phyloP scores from a whole-genome alignment of 2,329 filamentous ascomycete genomes.

The Rugonectria rugulosa region DNA sequence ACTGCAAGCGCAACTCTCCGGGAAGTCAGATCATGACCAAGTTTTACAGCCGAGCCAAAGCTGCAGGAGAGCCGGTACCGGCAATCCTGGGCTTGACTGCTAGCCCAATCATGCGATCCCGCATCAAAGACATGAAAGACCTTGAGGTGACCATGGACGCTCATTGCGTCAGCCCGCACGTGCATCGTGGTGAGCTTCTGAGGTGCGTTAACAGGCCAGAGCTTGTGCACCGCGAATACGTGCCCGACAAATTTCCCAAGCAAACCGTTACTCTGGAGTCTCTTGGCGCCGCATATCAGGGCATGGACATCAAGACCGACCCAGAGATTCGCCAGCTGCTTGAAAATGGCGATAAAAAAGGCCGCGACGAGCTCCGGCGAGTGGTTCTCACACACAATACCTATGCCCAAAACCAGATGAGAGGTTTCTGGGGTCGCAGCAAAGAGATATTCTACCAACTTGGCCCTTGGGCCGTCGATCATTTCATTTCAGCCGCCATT shows the following conservation, averaged over 20 bases:
- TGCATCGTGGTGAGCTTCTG: constrained; percentile 75
- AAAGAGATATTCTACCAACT: constrained; percentile 62
- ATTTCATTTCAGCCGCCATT: constrained; percentile 65
- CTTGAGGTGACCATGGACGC: constrained; percentile 77
- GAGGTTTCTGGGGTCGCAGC: constrained; percentile 59
- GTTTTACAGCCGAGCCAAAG: constrained; percentile 67
- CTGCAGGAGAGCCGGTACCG: constrained; percentile 56
- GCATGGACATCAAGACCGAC: constrained; percentile 66
- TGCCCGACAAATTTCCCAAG: constrained; percentile 6
- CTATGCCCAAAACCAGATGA: constrained; percentile 63
- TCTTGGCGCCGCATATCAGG: constrained; percentile 50
- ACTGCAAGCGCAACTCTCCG: constrained; percentile 70
- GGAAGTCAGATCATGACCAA: constrained; percentile 76
- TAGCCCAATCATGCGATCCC: constrained; percentile 73
- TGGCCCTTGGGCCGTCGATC: constrained; percentile 74
- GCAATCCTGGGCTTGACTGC: constrained; percentile 81
- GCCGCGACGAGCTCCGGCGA: constrained; percentile 47
- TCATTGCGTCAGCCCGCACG: constrained; percentile 71
- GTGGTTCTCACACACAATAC: constrained; percentile 56
- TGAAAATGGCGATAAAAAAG: constrained; percentile 50
- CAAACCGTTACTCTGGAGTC: constrained; percentile 50
- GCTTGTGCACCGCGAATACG: constrained; percentile 51
- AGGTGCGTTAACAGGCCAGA: constrained; percentile 71
- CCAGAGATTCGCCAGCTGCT: constrained; percentile 63
- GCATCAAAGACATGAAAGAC: constrained; percentile 59